A percentile compares a stretch with the other conserved stretches of the same genome.
Evolutionary conservation across 176 grass and related monocot species (phyloP).

Genomic region (Pharus latifolius): DNA sequence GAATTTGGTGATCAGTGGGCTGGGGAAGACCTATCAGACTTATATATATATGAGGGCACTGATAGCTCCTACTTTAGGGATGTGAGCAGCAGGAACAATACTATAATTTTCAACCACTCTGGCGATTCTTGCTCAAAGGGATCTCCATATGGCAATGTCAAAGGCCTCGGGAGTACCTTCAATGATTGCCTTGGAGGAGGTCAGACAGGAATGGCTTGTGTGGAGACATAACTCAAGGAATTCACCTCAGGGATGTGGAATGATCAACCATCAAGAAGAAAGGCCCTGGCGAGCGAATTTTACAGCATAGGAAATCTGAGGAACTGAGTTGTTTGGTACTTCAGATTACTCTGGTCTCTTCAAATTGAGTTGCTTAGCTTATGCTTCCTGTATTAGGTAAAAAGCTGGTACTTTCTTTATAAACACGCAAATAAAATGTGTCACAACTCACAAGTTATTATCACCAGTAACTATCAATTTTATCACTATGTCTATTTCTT

Average conservation of each 20-base stretch:
- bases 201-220: no score
- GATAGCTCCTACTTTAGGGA: slow-evolving; percentile 64
- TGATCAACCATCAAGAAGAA: slow-evolving; percentile 3
- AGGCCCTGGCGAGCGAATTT: slow-evolving; percentile 3
- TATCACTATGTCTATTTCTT: background rate
- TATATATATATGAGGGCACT: slow-evolving; percentile 46
- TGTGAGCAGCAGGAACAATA: slow-evolving; percentile 59
- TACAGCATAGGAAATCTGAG: background rate
- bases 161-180: no score
- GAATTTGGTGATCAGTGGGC: slow-evolving; percentile 45
- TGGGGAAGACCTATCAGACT: slow-evolving; percentile 46
- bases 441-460: background rate
- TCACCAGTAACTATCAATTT: background rate
- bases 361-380: background rate
- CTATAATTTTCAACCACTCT: slow-evolving; percentile 33
- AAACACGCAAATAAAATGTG: background rate
- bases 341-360: background rate
- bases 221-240: no score
- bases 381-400: slow-evolving; percentile 8
- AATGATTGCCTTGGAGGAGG: no score
- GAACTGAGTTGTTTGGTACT: background rate
- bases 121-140: slow-evolving; percentile 39
- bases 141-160: background rate
- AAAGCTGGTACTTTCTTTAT: background rate
- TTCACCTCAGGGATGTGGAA: background rate